These are phyloP conservation scores for Crassisporium funariophilum DNA, from an alignment of 768 basidiomycete species.

Conservation along the genomic window DNA sequence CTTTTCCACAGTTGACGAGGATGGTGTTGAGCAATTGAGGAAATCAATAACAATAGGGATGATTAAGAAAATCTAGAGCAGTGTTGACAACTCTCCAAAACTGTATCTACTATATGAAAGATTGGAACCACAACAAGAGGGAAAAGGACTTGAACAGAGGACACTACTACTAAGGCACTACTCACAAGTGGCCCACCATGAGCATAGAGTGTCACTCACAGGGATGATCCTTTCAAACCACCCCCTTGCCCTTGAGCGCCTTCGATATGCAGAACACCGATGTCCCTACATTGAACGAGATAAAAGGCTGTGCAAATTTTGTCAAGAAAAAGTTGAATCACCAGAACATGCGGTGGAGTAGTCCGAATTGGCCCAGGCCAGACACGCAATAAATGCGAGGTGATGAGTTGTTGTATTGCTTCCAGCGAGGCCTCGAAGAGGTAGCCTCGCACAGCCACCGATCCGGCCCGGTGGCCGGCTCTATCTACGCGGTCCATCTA, in stretches of 20 bases:
- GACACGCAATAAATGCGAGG: too few species aligned
- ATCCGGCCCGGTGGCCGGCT: too few species aligned
- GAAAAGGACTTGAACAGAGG: neutral
- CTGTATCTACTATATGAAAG: neutral
- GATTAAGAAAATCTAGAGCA: neutral
- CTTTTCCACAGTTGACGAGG: too few species aligned
- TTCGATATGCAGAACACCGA: neutral
- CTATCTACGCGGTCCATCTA: too few species aligned
- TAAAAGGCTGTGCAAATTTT: neutral
- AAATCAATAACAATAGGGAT: neutral
- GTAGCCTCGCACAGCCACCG: too few species aligned
- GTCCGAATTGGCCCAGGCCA: too few species aligned
- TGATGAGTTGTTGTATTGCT: too few species aligned
- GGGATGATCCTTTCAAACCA: neutral
- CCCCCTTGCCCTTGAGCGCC: neutral
- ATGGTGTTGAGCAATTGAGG: neutral
- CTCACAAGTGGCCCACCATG: neutral
- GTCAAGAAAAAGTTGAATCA: neutral
- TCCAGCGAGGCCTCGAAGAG: too few species aligned
- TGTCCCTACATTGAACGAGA: constrained; percentile 1
- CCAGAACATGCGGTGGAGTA: constrained; percentile 7
- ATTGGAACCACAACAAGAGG: too few species aligned
- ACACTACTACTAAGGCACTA: neutral
- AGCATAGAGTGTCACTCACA: neutral
- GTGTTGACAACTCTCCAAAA: neutral